Percentiles rank a stretch among this genome's conserved stretches.
Evolutionary conservation across 805 yeast species (phyloP).

Genomic region (Metschnikowia santaceciliae): DNA sequence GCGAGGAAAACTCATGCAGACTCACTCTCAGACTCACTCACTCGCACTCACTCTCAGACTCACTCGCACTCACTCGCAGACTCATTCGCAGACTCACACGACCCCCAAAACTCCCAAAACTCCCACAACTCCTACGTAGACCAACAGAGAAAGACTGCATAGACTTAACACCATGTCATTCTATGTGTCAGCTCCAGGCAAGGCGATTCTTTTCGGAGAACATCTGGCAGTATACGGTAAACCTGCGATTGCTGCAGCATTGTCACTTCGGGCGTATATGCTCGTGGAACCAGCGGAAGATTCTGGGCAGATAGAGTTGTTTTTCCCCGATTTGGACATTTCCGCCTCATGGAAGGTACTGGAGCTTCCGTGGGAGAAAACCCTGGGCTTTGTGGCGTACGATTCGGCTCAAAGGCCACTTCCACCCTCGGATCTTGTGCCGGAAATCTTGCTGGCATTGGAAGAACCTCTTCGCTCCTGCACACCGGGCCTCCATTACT

Average conservation of each 20-base stretch:
- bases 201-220: slow-evolving; percentile 93
- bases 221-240: slow-evolving; percentile 92
- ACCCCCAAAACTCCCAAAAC: too few relatives aligned
- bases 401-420: slow-evolving; percentile 23
- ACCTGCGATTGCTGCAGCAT: slow-evolving; percentile 96
- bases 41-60: too few relatives aligned
- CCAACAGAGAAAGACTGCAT: not conserved
- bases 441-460: slow-evolving; percentile 52
- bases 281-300: slow-evolving; percentile 52
- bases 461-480: slow-evolving; percentile 43
- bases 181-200: slow-evolving; percentile 91
- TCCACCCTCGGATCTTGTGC: slow-evolving; percentile 53
- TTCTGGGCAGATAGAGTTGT: slow-evolving; percentile 52
- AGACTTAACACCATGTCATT: slow-evolving; percentile 29
- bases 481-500: slow-evolving; percentile 57
- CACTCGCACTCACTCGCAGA: too few relatives aligned
- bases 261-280: slow-evolving; percentile 79
- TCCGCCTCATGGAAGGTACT: slow-evolving; percentile 56
- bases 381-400: slow-evolving; percentile 2
- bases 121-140: too few relatives aligned
- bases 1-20: too few relatives aligned
- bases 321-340: slow-evolving; percentile 72
- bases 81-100: too few relatives aligned
- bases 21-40: too few relatives aligned
- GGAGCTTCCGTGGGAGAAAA: slow-evolving; percentile 59